Base-by-base conservation (phyloP, 352 stramenopile genomes). In the Pythium biforme region DNA sequence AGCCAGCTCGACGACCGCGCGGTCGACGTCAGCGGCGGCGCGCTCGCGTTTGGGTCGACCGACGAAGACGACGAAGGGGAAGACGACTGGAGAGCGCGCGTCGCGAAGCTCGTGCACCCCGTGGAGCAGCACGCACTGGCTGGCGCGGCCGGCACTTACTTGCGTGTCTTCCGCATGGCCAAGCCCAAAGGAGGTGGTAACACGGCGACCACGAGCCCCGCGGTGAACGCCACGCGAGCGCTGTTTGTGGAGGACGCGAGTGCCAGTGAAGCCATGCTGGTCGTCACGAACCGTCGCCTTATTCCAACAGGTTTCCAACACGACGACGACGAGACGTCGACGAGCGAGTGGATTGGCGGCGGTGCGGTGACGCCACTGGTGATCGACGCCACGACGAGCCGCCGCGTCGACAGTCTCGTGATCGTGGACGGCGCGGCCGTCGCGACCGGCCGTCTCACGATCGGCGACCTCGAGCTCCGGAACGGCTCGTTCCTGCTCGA, bases 111-210 rank as follows among this genome's bases (percentile, higher is more conserved):
- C 5, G 70, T 88, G 68, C 61, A 69, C 3, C 68, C 72, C 9
- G 68, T 73, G 3, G 72, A 86, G 55, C 46, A 79, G 17, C 70
- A 63, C 23, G 79, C 77, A 1, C 64, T 90, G n/a, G 66, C 67
- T 25, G 82, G 77, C 45, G 79, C 76, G 15, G 63, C 73, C 8
- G 82, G 82, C 27, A 89, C 79, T 37, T 91, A 86, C 59, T 82
- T 80, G 26, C 79, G 85, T 22, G 79, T 90, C 14, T 70, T 83
- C 9, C 66, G 76, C 57, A 69, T 74, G n/a, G 77, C 69, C 3
- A 76, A 89, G 19, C n/a, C 10, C 34, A 41, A 41, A 5, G 34
- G 34, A 4, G 29, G 29, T 10, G 29, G 29, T 10, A 34, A 10
- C 29, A 43, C 10, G 37, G 12, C 37, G 37, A 43, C 37, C 5